Evolutionary conservation across 495 filamentous ascomycete genomes (phyloP).

Genomic region (Penicillium ochrochloron): DNA sequence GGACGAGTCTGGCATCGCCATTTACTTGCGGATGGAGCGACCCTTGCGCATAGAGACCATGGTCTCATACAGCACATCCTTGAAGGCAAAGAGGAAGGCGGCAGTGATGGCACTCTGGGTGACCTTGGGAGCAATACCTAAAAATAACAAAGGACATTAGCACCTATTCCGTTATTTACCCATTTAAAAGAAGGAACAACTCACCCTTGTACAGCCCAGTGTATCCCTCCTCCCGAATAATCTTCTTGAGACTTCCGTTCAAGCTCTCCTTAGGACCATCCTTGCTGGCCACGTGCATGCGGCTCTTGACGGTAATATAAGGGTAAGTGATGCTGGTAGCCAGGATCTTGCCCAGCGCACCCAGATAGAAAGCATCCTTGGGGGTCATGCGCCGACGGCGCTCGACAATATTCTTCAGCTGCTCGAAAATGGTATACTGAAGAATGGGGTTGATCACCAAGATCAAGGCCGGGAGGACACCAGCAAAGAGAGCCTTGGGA

Average conservation of each 20-base stretch:
- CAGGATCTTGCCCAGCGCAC: slow-evolving; percentile 90
- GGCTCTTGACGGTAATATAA: slow-evolving; percentile 97
- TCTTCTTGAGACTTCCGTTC: slow-evolving; percentile 71
- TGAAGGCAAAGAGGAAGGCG: slow-evolving; percentile 96
- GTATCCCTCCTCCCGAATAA: slow-evolving; percentile 87
- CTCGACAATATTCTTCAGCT: slow-evolving; percentile 81
- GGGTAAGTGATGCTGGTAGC: slow-evolving; percentile 95
- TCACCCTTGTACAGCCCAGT: slow-evolving; percentile 88
- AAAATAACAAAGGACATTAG: not conserved
- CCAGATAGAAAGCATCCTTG: slow-evolving; percentile 85
- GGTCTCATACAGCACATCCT: slow-evolving; percentile 78
- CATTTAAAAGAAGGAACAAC: slow-evolving; percentile 9
- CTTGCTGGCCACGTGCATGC: slow-evolving; percentile 86
- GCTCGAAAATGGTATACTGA: slow-evolving; percentile 98
- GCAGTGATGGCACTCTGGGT: slow-evolving; percentile 96
- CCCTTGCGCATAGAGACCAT: slow-evolving; percentile 60
- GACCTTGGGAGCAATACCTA: slow-evolving; percentile 92
- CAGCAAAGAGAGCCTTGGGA: slow-evolving; percentile 80
- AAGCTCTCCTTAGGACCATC: slow-evolving; percentile 72
- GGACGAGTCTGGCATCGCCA: not conserved
- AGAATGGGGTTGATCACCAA: slow-evolving; percentile 97
- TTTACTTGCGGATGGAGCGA: slow-evolving; percentile 47
- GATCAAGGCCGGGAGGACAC: slow-evolving; percentile 89
- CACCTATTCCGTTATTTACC: not conserved
- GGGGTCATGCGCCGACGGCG: slow-evolving; percentile 73